Percentiles rank a stretch among this genome's conserved stretches.
phyloP scores from a whole-genome alignment of 345 rosid species.

The Citrus unshiu region DNA sequence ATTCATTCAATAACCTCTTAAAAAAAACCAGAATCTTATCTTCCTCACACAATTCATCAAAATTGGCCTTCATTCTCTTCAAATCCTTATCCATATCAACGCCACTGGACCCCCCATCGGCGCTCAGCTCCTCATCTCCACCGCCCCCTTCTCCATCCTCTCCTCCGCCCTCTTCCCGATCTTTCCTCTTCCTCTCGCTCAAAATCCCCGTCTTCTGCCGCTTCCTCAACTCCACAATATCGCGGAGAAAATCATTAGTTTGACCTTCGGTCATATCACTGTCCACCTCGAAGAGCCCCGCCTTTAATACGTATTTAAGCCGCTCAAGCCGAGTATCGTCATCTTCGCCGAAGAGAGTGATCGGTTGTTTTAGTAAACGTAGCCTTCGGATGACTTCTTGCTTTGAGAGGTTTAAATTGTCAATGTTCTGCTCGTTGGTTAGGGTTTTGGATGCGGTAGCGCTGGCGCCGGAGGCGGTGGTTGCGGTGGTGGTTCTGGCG shows the following conservation, averaged over 20 bases:
- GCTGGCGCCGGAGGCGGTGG: constrained; percentile 34
- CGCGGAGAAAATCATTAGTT: constrained; percentile 95
- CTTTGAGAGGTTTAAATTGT: constrained; percentile 69
- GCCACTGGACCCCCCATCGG: constrained; percentile 92
- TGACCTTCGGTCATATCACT: constrained; percentile 94
- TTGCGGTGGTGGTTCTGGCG: constrained; percentile 25
- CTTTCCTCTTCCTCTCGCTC: constrained; percentile 76
- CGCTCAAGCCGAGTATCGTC: constrained; percentile 82
- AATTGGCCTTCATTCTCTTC: constrained; percentile 82
- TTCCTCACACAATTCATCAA: constrained; percentile 84
- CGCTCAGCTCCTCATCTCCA: constrained; percentile 72
- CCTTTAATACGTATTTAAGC: constrained; percentile 71
- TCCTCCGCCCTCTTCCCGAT: constrained; percentile 71
- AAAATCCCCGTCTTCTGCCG: constrained; percentile 82
- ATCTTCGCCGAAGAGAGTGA: constrained; percentile 94
- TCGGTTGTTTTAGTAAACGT: constrained; percentile 85
- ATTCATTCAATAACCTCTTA: constrained; percentile 84
- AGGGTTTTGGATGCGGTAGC: constrained; percentile 59
- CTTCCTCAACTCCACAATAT: constrained; percentile 84
- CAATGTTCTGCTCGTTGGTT: constrained; percentile 73
- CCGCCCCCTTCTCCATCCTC: constrained; percentile 71
- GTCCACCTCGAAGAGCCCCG: constrained; percentile 89
- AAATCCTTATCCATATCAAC: constrained; percentile 79
- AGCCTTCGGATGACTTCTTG: constrained; percentile 92
- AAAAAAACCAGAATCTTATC: constrained; percentile 92